Evolutionary conservation across 345 rosid species (phyloP), one percentile per base, ranked within the genome.

Genomic region (Abelmoschus esculentus): DNA sequence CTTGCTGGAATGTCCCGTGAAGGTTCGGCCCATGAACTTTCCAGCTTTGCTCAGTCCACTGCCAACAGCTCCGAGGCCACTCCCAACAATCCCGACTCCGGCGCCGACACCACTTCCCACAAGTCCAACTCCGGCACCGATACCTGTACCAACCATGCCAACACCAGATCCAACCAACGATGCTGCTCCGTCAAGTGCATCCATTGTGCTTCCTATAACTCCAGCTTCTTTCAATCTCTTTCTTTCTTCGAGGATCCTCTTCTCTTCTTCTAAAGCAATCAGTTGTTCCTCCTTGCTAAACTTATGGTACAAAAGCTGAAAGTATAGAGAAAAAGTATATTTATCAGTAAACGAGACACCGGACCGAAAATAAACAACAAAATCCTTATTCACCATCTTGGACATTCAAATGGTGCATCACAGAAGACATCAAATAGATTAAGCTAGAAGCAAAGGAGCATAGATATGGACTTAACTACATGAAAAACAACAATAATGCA

Each of bases 161-260:
- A 22, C 26, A 22, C 26, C 26, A 22, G 26, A 22, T 22, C 86
- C 97, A n/a, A 93, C 66, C 47, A 36, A 9, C 83, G 14, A 85
- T 17, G 73, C 95, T 29, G 96, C 98, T 72, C 90, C 97, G 66
- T 84, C 95, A 83, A 74, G 72, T 87, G 71, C 85, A 83, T 63
- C 96, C 96, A 90, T 84, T 5, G 97, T 91, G 80, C 99, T 95
- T 67, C 97, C 98, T 18, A 95, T 84, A 60, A 86, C 89, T 66
- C 99, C 99, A 17, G 87, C 90, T 74, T 82, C 98, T 73, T 95
- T 95, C 78, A 89, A 83, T 70, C 79, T 86, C 84, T 85, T 89
- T 29, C 91, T 85, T 74, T 86, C 87, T 81, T 91, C 99, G 52
- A 95, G 44, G 29, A 88, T 80, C 82, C 78, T 87, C 87, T 95